A percentile compares a stretch with the other conserved stretches of the same genome.
Evolutionary conservation across 768 basidiomycete genomes (phyloP).

Genomic region (Agaricus blazei): DNA sequence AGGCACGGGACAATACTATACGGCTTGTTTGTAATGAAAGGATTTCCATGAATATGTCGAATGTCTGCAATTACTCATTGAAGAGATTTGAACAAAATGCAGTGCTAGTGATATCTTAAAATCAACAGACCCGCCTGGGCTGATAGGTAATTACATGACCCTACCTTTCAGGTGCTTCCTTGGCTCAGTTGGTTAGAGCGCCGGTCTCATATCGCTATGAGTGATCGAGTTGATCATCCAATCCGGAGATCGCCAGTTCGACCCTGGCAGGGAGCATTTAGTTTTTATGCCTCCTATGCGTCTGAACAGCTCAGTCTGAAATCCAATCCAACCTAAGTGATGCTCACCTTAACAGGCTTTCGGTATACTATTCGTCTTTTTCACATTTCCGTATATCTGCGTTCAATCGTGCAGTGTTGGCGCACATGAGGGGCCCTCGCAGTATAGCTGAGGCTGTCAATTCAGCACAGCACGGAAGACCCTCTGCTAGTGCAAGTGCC

Average conservation of each 20-base stretch:
- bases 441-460: background rate
- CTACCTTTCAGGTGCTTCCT: background rate
- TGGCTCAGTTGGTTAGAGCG: constrained; percentile 12
- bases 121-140: too few species aligned
- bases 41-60: too few species aligned
- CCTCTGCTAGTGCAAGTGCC: background rate
- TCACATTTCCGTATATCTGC: background rate
- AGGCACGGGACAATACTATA: background rate
- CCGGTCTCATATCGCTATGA: constrained; percentile 9
- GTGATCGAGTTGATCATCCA: background rate
- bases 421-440: constrained; percentile 1
- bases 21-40: background rate
- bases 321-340: background rate
- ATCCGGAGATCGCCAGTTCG: constrained; percentile 13
- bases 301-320: background rate
- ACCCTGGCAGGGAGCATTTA: constrained; percentile 9
- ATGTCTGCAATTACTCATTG: too few species aligned
- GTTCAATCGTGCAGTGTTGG: background rate
- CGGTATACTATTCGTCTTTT: too few species aligned
- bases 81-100: too few species aligned
- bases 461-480: background rate
- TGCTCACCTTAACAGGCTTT: background rate
- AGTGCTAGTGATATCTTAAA: background rate
- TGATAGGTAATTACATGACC: too few species aligned
- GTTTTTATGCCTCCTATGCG: background rate